phyloP scores from a whole-genome alignment of 257 asterid species.

The Solanum commersonii region DNA sequence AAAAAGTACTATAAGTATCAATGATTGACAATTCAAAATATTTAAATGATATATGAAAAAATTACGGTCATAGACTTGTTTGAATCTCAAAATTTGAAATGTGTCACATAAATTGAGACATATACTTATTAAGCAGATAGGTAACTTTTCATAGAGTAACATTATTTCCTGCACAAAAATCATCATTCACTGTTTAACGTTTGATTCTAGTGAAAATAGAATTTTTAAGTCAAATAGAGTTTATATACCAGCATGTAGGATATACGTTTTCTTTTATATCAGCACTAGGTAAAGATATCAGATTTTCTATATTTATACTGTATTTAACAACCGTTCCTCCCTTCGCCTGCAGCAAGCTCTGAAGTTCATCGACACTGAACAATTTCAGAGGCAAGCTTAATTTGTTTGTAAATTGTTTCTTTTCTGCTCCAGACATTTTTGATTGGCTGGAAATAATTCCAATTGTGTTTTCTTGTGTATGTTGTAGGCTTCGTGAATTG shows the following conservation, averaged over 20 bases:
- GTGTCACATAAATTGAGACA: neutral
- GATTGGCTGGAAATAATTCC: neutral
- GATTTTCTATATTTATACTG: neutral
- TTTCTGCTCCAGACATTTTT: neutral
- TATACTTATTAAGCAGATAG: neutral
- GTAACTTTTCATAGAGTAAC: neutral
- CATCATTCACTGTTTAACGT: neutral
- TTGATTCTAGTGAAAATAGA: neutral
- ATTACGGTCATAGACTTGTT: neutral
- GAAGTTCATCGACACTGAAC: constrained; percentile 83
- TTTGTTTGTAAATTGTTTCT: neutral
- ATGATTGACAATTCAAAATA: neutral
- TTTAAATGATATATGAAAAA: neutral
- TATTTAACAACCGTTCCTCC: neutral
- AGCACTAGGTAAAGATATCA: neutral
- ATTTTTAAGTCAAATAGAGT: neutral
- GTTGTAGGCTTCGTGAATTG: constrained; percentile 84
- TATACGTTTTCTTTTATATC: neutral
- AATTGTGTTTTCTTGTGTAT: constrained; percentile 2
- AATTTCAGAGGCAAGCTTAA: constrained; percentile 69
- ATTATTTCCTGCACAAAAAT: neutral
- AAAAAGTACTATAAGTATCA: neutral
- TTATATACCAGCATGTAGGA: neutral
- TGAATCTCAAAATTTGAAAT: neutral
- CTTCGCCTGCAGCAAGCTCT: constrained; percentile 51